These are phyloP conservation scores for Lactarius hengduanensis DNA, from an alignment of 768 basidiomycete species.

Conservation along the genomic window DNA sequence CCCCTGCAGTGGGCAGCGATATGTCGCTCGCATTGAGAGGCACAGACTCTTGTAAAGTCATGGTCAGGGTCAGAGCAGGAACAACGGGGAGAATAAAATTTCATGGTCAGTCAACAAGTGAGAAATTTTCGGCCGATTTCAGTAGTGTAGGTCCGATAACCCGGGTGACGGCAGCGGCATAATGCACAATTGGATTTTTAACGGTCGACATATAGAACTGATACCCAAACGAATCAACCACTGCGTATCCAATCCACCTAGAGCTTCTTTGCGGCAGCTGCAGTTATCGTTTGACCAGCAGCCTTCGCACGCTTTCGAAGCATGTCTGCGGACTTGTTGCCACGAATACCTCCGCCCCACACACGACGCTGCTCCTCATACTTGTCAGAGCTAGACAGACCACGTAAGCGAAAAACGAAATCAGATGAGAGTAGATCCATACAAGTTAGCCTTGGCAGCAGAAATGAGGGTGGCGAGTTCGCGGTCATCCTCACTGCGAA, in stretches of 20 bases:
- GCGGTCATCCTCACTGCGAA: slow-evolving; percentile 89
- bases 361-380: slow-evolving; percentile 87
- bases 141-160: not conserved
- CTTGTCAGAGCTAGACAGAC: slow-evolving; percentile 68
- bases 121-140: not conserved
- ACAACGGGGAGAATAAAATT: not conserved
- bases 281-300: slow-evolving; percentile 62
- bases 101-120: not conserved
- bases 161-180: not conserved
- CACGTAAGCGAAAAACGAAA: not conserved
- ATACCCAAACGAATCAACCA: not conserved
- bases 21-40: slow-evolving; percentile 23
- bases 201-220: not conserved
- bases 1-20: slow-evolving; percentile 15
- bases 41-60: slow-evolving; percentile 11
- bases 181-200: not conserved
- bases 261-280: slow-evolving; percentile 61
- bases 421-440: slow-evolving; percentile 34
- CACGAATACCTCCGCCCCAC: slow-evolving; percentile 97
- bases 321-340: slow-evolving; percentile 93
- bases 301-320: slow-evolving; percentile 93
- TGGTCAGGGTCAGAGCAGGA: not conserved
- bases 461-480: slow-evolving; percentile 91
- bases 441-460: slow-evolving; percentile 98
- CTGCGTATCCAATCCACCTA: slow-evolving; percentile 36